Evolutionary conservation across 371 early-diverging fungal genomes (phyloP), one percentile per base, ranked within the genome.

Genomic region (Mortierella sp.): DNA sequence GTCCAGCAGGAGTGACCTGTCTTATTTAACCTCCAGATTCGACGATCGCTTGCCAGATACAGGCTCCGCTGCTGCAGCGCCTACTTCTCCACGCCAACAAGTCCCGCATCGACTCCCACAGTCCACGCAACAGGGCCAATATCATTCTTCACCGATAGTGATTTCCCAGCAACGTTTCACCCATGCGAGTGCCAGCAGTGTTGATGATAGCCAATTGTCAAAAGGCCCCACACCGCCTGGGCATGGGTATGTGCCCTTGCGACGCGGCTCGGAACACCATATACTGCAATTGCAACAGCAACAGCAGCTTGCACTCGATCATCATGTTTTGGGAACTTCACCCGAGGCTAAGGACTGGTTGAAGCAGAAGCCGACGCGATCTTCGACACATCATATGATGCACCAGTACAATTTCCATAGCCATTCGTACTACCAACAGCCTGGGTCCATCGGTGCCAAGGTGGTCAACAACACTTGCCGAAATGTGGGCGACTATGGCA

Each of bases 321-420:
- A 34, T 16, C 61, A 49, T 19, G 62, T 68, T 13, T 26, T 72
- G 21, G 76, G 76, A 7, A 68, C 76, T 18, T 74, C 76, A 7
- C 76, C 76, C 28, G 76, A 74, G 47, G 76, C 66, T 48, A 68
- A 61, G 62, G 76, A 74, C 58, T 74, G 76, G 76, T 61, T 74
- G 5, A 56, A 56, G 51, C 76, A 74, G 51, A 74, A 74, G 31
- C 76, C 76, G 24, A 74, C 62, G 4, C 64, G 76, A 7, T 74
- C 76, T 4, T 64, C 69, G 24, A 34, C 34, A 34, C 34, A 34
- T 7, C 76, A 74, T 54, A 51, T 74, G 65, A 68, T 74, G 23
- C 76, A 74, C 52, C 68, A 68, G 54, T 74, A 74, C 47, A 74
- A 74, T 65, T 74, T 68, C 41, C 68, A 68, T 16, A 56, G 24